phyloP scores from a whole-genome alignment of 805 yeast species.

The Candida anglica region DNA sequence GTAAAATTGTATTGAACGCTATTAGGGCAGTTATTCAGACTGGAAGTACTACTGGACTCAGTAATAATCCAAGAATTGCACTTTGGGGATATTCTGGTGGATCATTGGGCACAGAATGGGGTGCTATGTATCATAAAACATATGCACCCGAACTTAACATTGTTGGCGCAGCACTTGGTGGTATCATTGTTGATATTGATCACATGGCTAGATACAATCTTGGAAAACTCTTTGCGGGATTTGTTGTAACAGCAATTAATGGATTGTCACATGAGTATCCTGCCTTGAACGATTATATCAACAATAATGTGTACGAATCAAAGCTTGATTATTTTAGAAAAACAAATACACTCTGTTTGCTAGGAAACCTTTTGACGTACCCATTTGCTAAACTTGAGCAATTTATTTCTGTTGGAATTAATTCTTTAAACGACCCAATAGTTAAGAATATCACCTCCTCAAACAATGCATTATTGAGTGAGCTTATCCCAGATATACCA shows the following conservation, averaged over 20 bases:
- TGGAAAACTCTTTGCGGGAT: conserved; percentile 19
- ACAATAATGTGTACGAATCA: conserved; percentile 2
- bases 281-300: conserved; percentile 8
- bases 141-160: conserved; percentile 5
- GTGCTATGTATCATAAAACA: conserved; percentile 25
- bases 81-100: conserved; percentile 40
- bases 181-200: conserved; percentile 21
- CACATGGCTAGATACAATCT: conserved; percentile 13
- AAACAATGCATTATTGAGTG: conserved; percentile 1
- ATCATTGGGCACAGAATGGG: conserved; percentile 34
- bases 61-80: conserved; percentile 13
- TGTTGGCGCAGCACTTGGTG: conserved; percentile 27
- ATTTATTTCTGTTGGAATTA: conserved; percentile 1
- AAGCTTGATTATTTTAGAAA: background rate
- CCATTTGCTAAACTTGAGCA: conserved; percentile 1
- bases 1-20: conserved; percentile 24
- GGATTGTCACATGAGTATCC: conserved; percentile 25
- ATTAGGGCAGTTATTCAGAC: conserved; percentile 21
- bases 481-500: conserved; percentile 15
- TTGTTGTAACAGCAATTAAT: conserved; percentile 17
- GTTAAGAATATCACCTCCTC: conserved; percentile 1
- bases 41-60: conserved; percentile 14
- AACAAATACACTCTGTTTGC: conserved; percentile 4
- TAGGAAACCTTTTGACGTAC: background rate
- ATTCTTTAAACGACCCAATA: background rate